phyloP scores from a whole-genome alignment of 2,329 filamentous ascomycete genomes.

The Grosmannia huntii region DNA sequence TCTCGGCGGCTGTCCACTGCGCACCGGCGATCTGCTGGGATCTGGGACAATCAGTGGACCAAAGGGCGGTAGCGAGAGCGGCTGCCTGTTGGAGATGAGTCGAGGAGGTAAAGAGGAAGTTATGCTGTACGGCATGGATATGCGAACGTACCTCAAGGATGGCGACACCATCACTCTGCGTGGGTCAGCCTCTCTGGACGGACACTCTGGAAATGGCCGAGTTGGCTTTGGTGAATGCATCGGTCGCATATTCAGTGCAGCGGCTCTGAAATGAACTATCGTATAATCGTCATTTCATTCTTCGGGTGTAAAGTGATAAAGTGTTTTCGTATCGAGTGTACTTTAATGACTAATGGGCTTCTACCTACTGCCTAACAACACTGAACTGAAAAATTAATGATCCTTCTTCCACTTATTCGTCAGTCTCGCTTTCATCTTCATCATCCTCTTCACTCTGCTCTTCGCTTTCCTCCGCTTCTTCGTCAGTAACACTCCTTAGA shows the following conservation, averaged over 20 bases:
- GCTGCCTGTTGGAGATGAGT: constrained; percentile 32
- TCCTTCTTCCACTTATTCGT: too few species aligned
- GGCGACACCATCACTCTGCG: constrained; percentile 30
- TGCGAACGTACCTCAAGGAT: constrained; percentile 30
- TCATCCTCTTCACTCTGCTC: too few species aligned
- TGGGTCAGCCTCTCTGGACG: constrained; percentile 14
- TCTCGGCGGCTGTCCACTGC: constrained; percentile 62
- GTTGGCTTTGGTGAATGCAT: constrained; percentile 32
- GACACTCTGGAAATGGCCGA: constrained; percentile 13
- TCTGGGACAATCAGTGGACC: constrained; percentile 59
- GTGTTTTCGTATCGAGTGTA: too few species aligned
- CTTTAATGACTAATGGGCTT: too few species aligned
- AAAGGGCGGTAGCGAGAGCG: constrained; percentile 20
- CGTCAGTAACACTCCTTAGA: too few species aligned
- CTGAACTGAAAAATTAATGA: too few species aligned
- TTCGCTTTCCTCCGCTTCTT: too few species aligned
- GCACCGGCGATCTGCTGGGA: constrained; percentile 61
- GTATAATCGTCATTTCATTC: too few species aligned
- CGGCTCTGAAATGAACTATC: too few species aligned
- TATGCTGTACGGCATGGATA: constrained; percentile 25
- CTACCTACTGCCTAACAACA: too few species aligned
- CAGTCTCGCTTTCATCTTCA: too few species aligned
- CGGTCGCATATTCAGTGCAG: not conserved
- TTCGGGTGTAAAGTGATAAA: too few species aligned
- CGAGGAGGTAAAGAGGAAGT: constrained; percentile 31